A percentile compares a stretch with the other conserved stretches of the same genome.
phyloP scores from a whole-genome alignment of 2,329 filamentous ascomycete species.

The Aureobasidium namibiae region DNA sequence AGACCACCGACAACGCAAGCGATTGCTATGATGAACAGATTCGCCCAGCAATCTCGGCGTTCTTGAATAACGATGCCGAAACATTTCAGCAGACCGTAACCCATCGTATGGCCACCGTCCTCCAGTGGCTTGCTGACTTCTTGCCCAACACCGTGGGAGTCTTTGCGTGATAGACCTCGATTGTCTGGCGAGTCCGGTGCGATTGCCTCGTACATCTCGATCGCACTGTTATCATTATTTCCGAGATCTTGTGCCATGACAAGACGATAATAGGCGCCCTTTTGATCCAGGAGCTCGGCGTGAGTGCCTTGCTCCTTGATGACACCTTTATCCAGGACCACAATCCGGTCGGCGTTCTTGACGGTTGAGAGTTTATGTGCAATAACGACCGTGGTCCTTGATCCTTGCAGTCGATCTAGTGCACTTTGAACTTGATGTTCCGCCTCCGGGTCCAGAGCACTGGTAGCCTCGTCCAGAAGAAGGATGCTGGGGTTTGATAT shows the following conservation, averaged over 20 bases:
- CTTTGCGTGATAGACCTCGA: neutral
- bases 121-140: neutral
- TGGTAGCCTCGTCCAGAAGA: slow-evolving; percentile 94
- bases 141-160: neutral
- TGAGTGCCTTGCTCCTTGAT: slow-evolving; percentile 39
- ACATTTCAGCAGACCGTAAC: neutral
- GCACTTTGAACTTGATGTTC: slow-evolving; percentile 95
- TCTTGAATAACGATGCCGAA: slow-evolving; percentile 26
- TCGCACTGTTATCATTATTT: neutral
- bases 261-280: slow-evolving; percentile 34
- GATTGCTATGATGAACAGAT: slow-evolving; percentile 68
- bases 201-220: neutral
- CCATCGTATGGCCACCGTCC: neutral
- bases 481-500: slow-evolving; percentile 95
- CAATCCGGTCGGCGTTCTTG: slow-evolving; percentile 88
- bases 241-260: slow-evolving; percentile 42
- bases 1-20: slow-evolving; percentile 73
- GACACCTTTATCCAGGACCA: slow-evolving; percentile 42
- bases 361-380: slow-evolving; percentile 94
- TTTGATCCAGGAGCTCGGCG: slow-evolving; percentile 28
- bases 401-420: slow-evolving; percentile 67
- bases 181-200: neutral
- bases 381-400: slow-evolving; percentile 95
- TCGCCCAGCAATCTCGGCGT: slow-evolving; percentile 56
- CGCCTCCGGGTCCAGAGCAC: slow-evolving; percentile 89